Percentiles rank a stretch among this genome's conserved stretches.
Evolutionary conservation across 2,329 filamentous ascomycete species (phyloP).

Genomic region (Rhynchosporium secalis): DNA sequence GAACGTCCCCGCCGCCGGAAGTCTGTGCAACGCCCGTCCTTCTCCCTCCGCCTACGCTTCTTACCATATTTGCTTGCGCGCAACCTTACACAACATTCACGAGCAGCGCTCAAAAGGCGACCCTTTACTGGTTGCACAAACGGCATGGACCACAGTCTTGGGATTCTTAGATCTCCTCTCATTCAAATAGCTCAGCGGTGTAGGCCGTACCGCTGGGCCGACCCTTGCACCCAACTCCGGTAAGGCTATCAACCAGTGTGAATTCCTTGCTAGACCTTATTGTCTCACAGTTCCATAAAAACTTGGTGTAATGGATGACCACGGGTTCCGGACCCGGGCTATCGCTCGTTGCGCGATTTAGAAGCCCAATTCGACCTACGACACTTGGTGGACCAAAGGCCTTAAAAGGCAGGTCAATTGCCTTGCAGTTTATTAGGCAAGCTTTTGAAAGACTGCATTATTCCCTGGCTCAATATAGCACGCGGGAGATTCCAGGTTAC

Average conservation of each 20-base stretch:
- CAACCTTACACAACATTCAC: conserved; percentile 7
- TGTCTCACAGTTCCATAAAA: not conserved
- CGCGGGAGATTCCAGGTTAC: conserved; percentile 27
- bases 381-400: not conserved
- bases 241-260: conserved; percentile 12
- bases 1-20: conserved; percentile 16
- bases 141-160: conserved; percentile 18
- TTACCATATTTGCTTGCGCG: no score
- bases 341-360: conserved; percentile 18
- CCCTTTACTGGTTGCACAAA: conserved; percentile 1
- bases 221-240: conserved; percentile 10
- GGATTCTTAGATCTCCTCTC: conserved; percentile 7
- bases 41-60: no score
- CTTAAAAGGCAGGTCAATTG: conserved; percentile 17
- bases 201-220: conserved; percentile 11
- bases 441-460: conserved; percentile 11
- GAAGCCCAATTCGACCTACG: not conserved
- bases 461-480: conserved; percentile 3
- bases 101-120: conserved; percentile 12
- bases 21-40: conserved; percentile 17
- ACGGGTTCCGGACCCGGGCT: conserved; percentile 3
- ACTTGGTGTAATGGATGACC: not conserved
- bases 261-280: conserved; percentile 3
- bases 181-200: conserved; percentile 17
- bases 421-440: not conserved